Conservation (phyloP, 768 basidiomycete genomes). For the Kwoniella newhampshirensis region DNA sequence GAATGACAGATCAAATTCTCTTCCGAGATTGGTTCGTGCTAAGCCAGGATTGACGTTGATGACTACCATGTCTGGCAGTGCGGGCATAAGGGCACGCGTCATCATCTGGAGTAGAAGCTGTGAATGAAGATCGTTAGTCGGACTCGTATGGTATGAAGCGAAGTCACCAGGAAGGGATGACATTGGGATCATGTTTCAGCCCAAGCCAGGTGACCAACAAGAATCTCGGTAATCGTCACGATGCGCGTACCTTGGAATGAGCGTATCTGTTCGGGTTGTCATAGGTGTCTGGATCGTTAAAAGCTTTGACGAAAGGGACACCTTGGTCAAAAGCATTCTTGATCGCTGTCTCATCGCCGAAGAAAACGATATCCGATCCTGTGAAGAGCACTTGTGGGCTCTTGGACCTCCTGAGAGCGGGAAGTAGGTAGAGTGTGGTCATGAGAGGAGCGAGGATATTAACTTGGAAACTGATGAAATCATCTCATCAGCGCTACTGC, state of each 20-base stretch:
- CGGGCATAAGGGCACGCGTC: slow-evolving; percentile 8
- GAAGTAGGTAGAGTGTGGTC: slow-evolving; percentile 9
- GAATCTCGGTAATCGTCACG: too few relatives aligned
- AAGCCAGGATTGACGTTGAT: slow-evolving; percentile 19
- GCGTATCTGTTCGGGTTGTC: slow-evolving; percentile 16
- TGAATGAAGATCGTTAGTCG: too few relatives aligned
- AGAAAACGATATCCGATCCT: slow-evolving; percentile 17
- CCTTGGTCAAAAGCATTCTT: background rate
- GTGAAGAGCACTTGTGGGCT: slow-evolving; percentile 20
- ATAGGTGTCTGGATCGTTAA: slow-evolving; percentile 17
- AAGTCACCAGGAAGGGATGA: background rate
- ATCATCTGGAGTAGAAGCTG: slow-evolving; percentile 21
- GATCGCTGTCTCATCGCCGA: slow-evolving; percentile 8
- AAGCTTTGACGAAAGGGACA: slow-evolving; percentile 1
- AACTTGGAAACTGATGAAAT: slow-evolving; percentile 13
- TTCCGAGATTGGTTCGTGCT: slow-evolving; percentile 16
- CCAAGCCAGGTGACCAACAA: too few relatives aligned
- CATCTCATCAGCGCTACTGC: background rate
- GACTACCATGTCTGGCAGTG: slow-evolving; percentile 6
- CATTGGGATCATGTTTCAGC: too few relatives aligned
- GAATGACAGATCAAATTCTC: slow-evolving; percentile 8
- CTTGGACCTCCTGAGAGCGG: slow-evolving; percentile 8
- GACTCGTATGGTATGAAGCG: too few relatives aligned
- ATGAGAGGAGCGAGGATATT: slow-evolving; percentile 26
- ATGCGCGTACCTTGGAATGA: slow-evolving; percentile 20